Base-by-base conservation (phyloP, 164 flowering plant species). In the Aristolochia contorta region DNA sequence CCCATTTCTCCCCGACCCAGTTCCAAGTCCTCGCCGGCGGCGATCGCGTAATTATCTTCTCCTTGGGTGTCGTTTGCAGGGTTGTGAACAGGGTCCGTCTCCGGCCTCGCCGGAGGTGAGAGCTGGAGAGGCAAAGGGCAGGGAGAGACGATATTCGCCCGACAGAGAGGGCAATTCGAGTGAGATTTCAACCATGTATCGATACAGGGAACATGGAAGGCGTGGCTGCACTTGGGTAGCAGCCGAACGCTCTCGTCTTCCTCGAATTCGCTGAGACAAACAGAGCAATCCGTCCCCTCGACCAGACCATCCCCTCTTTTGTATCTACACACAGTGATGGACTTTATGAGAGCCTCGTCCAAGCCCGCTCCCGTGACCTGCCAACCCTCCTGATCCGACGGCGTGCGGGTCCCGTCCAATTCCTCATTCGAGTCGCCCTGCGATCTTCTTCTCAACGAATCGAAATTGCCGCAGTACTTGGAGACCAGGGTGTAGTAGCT, bases 151-250 rank as follows among this genome's bases (percentile, higher is more conserved):
- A 85, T 77, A 46, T 60, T 68, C 0, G 97, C 82, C 0, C 98
- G 80, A 56, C 98, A 91, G 3, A 91, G 57, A 2, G 98, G 98
- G 58, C 98, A 91, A 70, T 75, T 87, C 14, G 83, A 75, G 69
- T 92, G 92, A 27, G 88, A 81, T 57, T 72, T 71, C 10, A 92
- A 75, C 96, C 98, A 92, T 13, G 82, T 84, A 68, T 91, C 98
- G 43, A 91, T 87, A 72, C 96, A 91, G 0, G 65, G 54, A 30
- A 87, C 67, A 69, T 91, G 96, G 67, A 91, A 91, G 47, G 93
- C 95, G 64, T 92, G 98, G 52, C 86, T 79, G 59, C 98, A 92
- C 65, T 86, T 87, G 0, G 95, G 96, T 67, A 91, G 68, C 2
- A 89, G 77, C 70, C 93, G 70, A 13, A 91, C 45, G 37, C 66